Percentiles rank a stretch among this genome's conserved stretches.
phyloP scores from a whole-genome alignment of 495 filamentous ascomycete species.

The Cenococcum geophilum region DNA sequence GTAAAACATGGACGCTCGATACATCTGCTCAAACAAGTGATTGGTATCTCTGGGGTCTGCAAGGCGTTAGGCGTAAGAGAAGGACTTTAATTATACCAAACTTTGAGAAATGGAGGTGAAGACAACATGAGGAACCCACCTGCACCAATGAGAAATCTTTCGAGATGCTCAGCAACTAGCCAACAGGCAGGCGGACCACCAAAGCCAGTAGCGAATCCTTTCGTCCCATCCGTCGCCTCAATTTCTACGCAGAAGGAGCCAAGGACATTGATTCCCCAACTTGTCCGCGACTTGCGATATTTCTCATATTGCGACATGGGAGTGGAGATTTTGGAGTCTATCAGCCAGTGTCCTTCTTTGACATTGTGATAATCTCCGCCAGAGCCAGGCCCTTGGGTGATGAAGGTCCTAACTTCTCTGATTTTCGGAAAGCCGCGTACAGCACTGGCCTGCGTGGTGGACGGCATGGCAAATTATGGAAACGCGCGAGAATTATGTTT shows the following conservation, averaged over 20 bases:
- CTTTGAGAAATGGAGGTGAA: background rate
- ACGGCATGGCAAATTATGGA: slow-evolving; percentile 14
- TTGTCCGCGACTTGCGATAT: slow-evolving; percentile 79
- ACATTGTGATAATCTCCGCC: slow-evolving; percentile 96
- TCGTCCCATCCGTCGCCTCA: slow-evolving; percentile 79
- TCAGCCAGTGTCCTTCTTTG: slow-evolving; percentile 83
- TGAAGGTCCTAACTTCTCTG: slow-evolving; percentile 71
- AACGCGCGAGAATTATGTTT: background rate
- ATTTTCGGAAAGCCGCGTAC: slow-evolving; percentile 57
- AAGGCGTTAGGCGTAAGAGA: slow-evolving; percentile 1
- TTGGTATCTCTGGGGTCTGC: slow-evolving; percentile 80
- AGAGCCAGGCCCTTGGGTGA: slow-evolving; percentile 80
- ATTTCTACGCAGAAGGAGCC: slow-evolving; percentile 93
- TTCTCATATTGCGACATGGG: slow-evolving; percentile 85
- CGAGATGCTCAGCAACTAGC: slow-evolving; percentile 85
- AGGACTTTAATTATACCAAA: background rate
- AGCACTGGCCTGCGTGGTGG: slow-evolving; percentile 11
- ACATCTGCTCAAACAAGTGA: slow-evolving; percentile 90
- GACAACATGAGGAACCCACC: slow-evolving; percentile 38
- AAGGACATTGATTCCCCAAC: slow-evolving; percentile 92
- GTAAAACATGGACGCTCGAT: slow-evolving; percentile 90
- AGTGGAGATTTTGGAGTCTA: slow-evolving; percentile 84
- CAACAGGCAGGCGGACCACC: slow-evolving; percentile 90
- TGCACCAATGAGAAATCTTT: slow-evolving; percentile 79
- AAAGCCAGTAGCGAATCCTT: slow-evolving; percentile 89